Evolutionary conservation across 2,329 filamentous ascomycete species (phyloP), one percentile per base, ranked within the genome.

Genomic region (Colletotrichum sp.): DNA sequence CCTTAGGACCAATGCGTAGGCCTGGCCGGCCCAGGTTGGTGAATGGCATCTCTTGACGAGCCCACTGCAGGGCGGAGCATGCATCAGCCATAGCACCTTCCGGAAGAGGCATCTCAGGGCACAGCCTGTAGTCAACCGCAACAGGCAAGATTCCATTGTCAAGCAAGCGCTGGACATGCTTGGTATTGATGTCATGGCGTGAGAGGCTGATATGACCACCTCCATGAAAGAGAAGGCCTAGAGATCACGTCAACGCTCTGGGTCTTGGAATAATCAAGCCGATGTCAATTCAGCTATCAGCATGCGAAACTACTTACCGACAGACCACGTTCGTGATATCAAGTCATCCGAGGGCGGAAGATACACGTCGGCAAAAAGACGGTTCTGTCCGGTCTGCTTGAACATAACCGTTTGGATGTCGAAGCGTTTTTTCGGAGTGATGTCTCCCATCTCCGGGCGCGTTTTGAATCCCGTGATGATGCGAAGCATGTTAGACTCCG

Each of bases 71-170:
- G 2, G 87, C 85, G 73, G 87, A 84, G 15, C 81, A 77, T 1
- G 83, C 81, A 74, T 90, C 88, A 5, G 77, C 75, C 78, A 90
- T 84, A 0, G 88, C 82, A 0, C 88, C 88, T 2, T 87, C 83
- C 5, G 81, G 62, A 5, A 90, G 76, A 24, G 79, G 84, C 4
- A 84, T 80, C 57, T 89, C 86, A 0, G 88, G 88, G 70, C 87
- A 89, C 2, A 90, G 82, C 0, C 87, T 80, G 73, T 89, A 87
- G 76, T 90, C 88, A 1, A 89, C 66, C 73, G 84, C 87, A 13
- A 90, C 78, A 0, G 88, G 86, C 3, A 89, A 76, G 55, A 89
- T 81, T 2, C 85, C 84, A 6, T 77, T 58, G 2, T 78, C 70
- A 1, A 88, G 79, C 0, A 89, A 80, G 2, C 79, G 71, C 7